phyloP scores from a whole-genome alignment of 495 filamentous ascomycete species.

The Aspergillus affinis region DNA sequence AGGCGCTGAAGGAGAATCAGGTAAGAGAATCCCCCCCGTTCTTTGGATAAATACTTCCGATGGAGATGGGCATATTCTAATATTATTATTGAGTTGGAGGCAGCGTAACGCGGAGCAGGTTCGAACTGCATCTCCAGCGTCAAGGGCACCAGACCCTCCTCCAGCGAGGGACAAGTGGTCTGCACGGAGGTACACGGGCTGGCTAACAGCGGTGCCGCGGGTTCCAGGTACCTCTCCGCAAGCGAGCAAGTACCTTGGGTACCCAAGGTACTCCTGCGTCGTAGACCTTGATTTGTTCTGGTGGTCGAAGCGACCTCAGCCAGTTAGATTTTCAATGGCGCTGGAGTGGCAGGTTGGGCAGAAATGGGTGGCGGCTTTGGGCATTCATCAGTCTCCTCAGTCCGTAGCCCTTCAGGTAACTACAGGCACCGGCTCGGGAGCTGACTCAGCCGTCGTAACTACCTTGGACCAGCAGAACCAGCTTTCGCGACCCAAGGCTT shows the following conservation, averaged over 20 bases:
- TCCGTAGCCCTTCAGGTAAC: too few species aligned
- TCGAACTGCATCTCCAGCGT: background rate
- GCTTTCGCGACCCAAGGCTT: conserved; percentile 8
- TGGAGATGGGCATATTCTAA: background rate
- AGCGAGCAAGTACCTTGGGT: background rate
- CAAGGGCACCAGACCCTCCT: background rate
- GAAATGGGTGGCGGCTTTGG: conserved; percentile 43
- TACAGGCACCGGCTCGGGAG: background rate
- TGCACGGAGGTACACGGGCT: background rate
- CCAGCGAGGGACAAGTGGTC: background rate
- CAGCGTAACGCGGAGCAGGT: background rate
- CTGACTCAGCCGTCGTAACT: background rate
- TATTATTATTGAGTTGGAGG: background rate
- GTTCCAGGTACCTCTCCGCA: background rate
- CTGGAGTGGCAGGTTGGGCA: conserved; percentile 38
- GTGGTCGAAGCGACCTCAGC: conserved; percentile 6
- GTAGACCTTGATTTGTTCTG: background rate
- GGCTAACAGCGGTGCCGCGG: background rate
- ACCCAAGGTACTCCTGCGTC: background rate
- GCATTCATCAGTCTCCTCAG: conserved; percentile 32
- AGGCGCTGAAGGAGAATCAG: background rate
- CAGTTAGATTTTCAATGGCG: conserved; percentile 7
- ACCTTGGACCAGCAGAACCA: background rate
- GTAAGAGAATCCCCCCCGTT: background rate
- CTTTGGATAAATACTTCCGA: background rate